Evolutionary conservation across 305 asterid species (phyloP).

Genomic region (Fraxinus dipetala): DNA sequence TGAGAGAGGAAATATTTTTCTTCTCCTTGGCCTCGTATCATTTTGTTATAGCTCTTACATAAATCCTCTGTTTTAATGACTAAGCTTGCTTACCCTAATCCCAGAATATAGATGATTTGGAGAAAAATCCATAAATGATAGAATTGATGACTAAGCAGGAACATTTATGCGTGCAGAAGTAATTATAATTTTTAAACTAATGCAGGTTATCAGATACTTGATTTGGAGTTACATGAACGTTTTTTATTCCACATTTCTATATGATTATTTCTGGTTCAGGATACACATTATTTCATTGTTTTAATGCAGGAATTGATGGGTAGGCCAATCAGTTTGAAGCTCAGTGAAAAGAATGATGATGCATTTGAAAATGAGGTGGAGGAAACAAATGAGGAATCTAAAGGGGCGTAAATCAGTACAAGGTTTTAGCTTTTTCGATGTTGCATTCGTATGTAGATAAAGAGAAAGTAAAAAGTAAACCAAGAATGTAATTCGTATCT

Average conservation of each 20-base stretch:
- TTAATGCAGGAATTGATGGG: conserved; percentile 74
- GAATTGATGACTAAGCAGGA: not conserved
- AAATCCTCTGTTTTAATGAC: not conserved
- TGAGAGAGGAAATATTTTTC: not conserved
- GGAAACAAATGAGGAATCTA: conserved; percentile 24
- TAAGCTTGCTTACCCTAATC: not conserved
- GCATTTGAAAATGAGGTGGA: conserved; percentile 31
- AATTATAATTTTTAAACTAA: not conserved
- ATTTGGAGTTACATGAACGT: not conserved
- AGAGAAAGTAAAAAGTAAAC: conserved; percentile 12
- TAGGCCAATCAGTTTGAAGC: conserved; percentile 56
- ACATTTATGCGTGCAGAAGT: not conserved
- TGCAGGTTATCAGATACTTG: not conserved
- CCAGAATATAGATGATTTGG: not conserved
- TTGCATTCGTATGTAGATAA: conserved; percentile 19
- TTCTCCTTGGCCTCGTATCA: not conserved
- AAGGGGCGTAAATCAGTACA: conserved; percentile 29
- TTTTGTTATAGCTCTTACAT: not conserved
- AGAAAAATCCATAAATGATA: not conserved
- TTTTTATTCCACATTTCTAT: not conserved
- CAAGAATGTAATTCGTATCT: conserved; percentile 7
- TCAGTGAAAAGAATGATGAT: conserved; percentile 46
- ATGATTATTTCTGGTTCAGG: not conserved
- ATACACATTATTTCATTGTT: not conserved
- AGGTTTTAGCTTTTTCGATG: conserved; percentile 3